These are phyloP conservation scores for Termitomyces sp. DNA, from an alignment of 768 basidiomycete species.

Conservation along the genomic window DNA sequence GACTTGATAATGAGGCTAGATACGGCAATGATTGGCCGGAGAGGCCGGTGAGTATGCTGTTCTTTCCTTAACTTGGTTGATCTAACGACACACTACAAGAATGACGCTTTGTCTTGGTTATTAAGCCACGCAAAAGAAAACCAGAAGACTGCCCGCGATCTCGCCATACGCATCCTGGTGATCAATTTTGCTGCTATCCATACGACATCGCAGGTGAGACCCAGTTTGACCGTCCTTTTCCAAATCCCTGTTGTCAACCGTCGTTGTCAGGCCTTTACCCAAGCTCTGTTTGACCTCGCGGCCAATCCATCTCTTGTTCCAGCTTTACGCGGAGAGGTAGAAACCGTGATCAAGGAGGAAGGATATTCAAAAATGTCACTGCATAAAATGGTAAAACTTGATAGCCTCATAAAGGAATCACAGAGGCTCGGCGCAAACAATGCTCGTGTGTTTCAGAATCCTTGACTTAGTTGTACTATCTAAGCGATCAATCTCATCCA, in stretches of 20 bases:
- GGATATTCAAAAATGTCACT: conserved; percentile 32
- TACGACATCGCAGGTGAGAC: conserved; percentile 20
- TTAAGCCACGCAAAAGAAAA: conserved; percentile 20
- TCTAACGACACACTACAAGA: conserved; percentile 8
- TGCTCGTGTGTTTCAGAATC: conserved; percentile 18
- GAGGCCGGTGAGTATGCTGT: conserved; percentile 21
- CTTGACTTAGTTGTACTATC: not conserved
- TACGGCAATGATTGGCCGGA: conserved; percentile 30
- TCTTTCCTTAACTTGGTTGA: not conserved
- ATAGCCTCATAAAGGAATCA: conserved; percentile 41
- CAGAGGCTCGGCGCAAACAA: conserved; percentile 22
- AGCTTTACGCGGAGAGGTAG: conserved; percentile 37
- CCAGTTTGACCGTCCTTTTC: not conserved
- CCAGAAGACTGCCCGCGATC: conserved; percentile 12
- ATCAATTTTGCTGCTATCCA: conserved; percentile 28
- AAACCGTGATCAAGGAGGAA: conserved; percentile 24
- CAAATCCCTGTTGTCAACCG: not conserved
- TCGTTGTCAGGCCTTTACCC: conserved; percentile 26
- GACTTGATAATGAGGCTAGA: conserved; percentile 21
- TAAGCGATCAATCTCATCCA: not conserved
- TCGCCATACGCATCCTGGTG: conserved; percentile 18
- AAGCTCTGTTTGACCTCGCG: conserved; percentile 32
- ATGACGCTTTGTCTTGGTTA: conserved; percentile 24
- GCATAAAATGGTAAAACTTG: conserved; percentile 35
- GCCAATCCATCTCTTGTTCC: conserved; percentile 24